Percentiles rank a stretch among this genome's conserved stretches.
Conservation (phyloP, 2,329 filamentous ascomycete species). For the Chalaropsis thielavioides region DNA sequence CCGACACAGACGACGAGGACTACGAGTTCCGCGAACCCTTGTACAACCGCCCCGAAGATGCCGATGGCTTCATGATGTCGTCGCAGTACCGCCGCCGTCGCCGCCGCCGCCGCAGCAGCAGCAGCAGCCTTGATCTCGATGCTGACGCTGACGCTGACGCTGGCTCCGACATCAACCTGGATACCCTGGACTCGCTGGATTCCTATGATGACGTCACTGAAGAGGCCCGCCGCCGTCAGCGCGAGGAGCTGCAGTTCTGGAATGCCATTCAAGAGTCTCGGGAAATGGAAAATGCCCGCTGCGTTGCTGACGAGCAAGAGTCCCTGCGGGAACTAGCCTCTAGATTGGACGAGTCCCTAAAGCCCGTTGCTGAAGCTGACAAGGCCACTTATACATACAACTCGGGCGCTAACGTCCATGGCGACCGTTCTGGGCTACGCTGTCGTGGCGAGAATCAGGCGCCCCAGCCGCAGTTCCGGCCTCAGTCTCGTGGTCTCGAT, state of each 20-base stretch:
- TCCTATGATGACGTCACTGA: slow-evolving; percentile 46
- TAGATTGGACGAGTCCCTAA: slow-evolving; percentile 46
- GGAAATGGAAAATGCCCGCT: slow-evolving; percentile 25
- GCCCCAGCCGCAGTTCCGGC: neutral
- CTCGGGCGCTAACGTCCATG: slow-evolving; percentile 34
- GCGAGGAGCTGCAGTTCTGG: slow-evolving; percentile 53
- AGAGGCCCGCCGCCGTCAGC: slow-evolving; percentile 43
- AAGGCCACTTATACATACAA: slow-evolving; percentile 44
- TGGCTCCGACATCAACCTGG: neutral
- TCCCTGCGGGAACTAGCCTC: slow-evolving; percentile 24
- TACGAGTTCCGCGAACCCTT: slow-evolving; percentile 32
- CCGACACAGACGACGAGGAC: slow-evolving; percentile 30
- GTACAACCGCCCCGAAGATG: slow-evolving; percentile 53
- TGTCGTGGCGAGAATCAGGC: slow-evolving; percentile 30
- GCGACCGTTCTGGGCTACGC: slow-evolving; percentile 31
- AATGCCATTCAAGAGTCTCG: slow-evolving; percentile 41
- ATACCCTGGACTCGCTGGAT: neutral
- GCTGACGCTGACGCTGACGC: slow-evolving; percentile 21
- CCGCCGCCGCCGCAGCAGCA: too few relatives aligned
- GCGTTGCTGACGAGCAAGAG: slow-evolving; percentile 18
- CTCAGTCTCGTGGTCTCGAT: neutral
- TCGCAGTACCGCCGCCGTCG: slow-evolving; percentile 30
- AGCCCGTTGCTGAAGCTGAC: slow-evolving; percentile 36
- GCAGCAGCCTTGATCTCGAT: neutral
- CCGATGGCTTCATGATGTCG: slow-evolving; percentile 46